Evolutionary conservation across 257 asterid genomes (phyloP), one percentile per base, ranked within the genome.

Genomic region (Solanum boliviense): DNA sequence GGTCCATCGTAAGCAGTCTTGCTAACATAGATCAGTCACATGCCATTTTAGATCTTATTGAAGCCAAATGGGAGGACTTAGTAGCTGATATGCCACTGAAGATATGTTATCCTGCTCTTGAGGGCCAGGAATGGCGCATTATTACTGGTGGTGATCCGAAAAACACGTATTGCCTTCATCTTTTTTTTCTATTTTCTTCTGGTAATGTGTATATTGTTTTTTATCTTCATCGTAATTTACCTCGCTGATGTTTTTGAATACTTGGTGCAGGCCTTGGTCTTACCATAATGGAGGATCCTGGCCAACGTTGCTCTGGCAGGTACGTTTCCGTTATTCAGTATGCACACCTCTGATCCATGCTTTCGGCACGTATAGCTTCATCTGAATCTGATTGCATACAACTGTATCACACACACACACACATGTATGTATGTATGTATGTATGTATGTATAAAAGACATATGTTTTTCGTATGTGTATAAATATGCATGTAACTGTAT

Each of bases 221-320:
- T 13, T 72, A 21, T 84, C 35, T 83, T 46, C 38, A 25, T 79
- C 2, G 5, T 38, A 58, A 35, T 35, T 34, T 86, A 87, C 87
- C 84, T 79, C 5, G 44, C 84, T 62, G 21, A 73, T 29, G 44
- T 60, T 52, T 85, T 41, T 76, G 15, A 85, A 85, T 82, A 68
- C 78, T 48, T 35, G 74, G 32, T 92, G 93, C 96, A 95, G 98
- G 84, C 96, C 98, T 85, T 95, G 98, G 98, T 95, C 98, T 87
- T 95, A 95, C 91, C 98, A 95, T 90, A 94, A 95, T 70, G 98
- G 92, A 58, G 98, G 98, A 79, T 92, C 98, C 36, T 94, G 98
- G 98, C 98, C 98, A 70, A 95, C 98, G 73, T 88, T 95, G 92
- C 92, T 95, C 73, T 95, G 98, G 98, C 98, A 95, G 96, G 98